Evolutionary conservation across 2,329 filamentous ascomycete species (phyloP), one percentile per base, ranked within the genome.

Genomic region (Pseudogymnoascus sp.): DNA sequence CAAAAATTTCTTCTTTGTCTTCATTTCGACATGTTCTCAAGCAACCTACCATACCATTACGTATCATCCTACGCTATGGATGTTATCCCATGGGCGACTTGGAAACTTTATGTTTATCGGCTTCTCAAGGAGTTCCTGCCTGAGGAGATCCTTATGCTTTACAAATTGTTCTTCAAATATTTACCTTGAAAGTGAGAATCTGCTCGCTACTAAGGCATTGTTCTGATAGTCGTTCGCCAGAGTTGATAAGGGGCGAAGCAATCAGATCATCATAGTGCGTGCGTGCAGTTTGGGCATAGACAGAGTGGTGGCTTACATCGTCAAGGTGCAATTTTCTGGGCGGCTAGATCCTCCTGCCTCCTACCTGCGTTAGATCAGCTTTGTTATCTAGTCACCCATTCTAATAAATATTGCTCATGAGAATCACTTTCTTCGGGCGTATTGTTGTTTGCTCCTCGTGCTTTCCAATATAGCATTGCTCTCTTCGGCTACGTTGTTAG

Each of bases 51-150:
- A 63, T 68, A 71, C 69, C 68, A 73, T 82, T 78, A 79, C 78
- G 75, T 75, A 75, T 81, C 80, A 84, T 83, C 79, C 80, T 84
- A 84, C 77, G 74, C 78, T 76, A 73, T 73, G 73, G 71, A 74
- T 74, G 77, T 75, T 79, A 78, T 76, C 76, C 78, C 76, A 77
- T 72, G 76, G 77, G 79, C 77, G 79, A 76, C 78, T 84, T 84
- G 82, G 82, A 84, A 79, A 84, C 77, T 79, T 82, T 75, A 83
- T 83, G 78, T 74, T 83, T 84, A 83, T 77, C 77, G 75, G 78
- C 82, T 82, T 82, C 82, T 80, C 79, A 16, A n/a, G 59, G 59
- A 25, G 59, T 40, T 60, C 59, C 35, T 40, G 25, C 59, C 18
- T 40, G 59, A 60, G 59, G n/a, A 16, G 38, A 40, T 4, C 18